phyloP scores from a whole-genome alignment of 768 basidiomycete genomes.

The Naganishia friedmannii region DNA sequence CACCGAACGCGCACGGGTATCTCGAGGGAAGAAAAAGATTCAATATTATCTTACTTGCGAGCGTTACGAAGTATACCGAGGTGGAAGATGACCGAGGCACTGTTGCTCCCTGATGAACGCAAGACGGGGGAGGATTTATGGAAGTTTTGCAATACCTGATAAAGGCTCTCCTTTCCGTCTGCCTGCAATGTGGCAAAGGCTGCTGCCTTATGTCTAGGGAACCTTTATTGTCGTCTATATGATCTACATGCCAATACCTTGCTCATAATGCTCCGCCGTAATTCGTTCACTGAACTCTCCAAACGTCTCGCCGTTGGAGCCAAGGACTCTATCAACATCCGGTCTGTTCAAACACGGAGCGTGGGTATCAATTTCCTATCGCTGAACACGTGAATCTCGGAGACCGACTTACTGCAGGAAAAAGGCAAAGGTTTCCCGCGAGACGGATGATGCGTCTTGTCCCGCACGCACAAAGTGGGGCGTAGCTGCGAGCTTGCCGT shows the following conservation, averaged over 20 bases:
- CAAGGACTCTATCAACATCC: constrained; percentile 71
- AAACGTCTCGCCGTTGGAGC: constrained; percentile 67
- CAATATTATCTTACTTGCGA: not conserved
- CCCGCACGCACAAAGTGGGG: constrained; percentile 90
- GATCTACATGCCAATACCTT: constrained; percentile 13
- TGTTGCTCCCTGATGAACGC: constrained; percentile 19
- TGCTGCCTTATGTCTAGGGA: not conserved
- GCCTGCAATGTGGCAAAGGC: not conserved
- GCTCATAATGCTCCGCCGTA: constrained; percentile 62
- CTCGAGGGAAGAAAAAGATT: not conserved
- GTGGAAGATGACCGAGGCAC: constrained; percentile 19
- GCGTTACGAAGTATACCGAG: constrained; percentile 7
- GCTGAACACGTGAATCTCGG: not conserved
- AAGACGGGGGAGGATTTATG: constrained; percentile 14
- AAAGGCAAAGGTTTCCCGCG: constrained; percentile 69
- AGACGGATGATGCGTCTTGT: constrained; percentile 56
- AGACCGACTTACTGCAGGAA: constrained; percentile 53
- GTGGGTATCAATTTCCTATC: not conserved
- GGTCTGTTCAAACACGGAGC: constrained; percentile 64
- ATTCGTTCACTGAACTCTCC: constrained; percentile 85
- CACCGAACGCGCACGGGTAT: too few relatives aligned
- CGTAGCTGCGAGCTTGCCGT: constrained; percentile 75
- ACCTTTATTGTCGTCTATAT: not conserved
- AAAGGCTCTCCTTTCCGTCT: not conserved
- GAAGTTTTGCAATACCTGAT: constrained; percentile 2